Evolutionary conservation across 2,329 filamentous ascomycete species (phyloP), one percentile per base, ranked within the genome.

Genomic region (Cercospora janseana): DNA sequence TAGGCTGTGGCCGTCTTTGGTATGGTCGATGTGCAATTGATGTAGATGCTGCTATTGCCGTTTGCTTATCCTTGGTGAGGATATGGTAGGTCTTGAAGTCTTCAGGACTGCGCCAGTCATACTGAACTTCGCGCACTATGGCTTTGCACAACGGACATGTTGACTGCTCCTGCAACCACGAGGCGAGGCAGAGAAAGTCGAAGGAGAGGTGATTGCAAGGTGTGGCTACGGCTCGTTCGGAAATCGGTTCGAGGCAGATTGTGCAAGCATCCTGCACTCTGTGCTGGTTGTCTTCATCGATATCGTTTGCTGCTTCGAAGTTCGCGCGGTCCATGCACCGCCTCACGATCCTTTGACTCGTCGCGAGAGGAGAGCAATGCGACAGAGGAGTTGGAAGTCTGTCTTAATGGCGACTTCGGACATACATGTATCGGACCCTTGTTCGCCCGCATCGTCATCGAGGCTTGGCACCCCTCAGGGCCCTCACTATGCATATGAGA

Each of bases 191-290:
- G 9, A 88, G 68, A 64, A 90, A 94, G 73, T 96, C 90, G 66
- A 94, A 95, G 59, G 83, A 82, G 50, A 75, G 72, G 72, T 97
- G 91, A 32, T 80, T 78, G 74, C 91, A 97, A 6, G 91, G 90
- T 15, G 79, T 72, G 6, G 87, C 81, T 43, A 85, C 75, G 56
- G 87, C 89, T 45, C 80, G 72, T 61, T 93, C 87, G 7, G 82
- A 81, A 63, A 95, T 76, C 46, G 72, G 65, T 49, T 92, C 87
- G 54, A 96, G 82, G 69, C 91, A 97, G 68, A 97, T 93, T 56
- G 94, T 88, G 69, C 91, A 96, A 63, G 78, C 81, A 56, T 78
- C 72, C 40, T 34, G 21, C 37, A 18, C 31, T 46, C 55, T 40
- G 6, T 34, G 34, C 28, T 45, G 16, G 29, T 60, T 60, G 46